These are phyloP conservation scores for Castanea mollissima DNA, from an alignment of 306 rosid species.

Conservation along the genomic window DNA sequence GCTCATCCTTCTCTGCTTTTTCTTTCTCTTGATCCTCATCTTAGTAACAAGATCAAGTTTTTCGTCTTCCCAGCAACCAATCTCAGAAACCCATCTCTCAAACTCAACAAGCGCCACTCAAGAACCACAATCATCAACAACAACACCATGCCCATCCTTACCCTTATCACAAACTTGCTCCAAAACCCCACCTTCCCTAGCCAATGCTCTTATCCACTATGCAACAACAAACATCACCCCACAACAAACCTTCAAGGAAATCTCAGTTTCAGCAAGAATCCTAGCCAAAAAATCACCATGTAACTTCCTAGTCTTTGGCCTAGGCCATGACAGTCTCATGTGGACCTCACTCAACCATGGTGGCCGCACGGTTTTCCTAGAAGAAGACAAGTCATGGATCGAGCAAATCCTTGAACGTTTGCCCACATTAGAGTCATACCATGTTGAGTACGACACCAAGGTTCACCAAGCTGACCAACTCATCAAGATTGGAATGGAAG, in stretches of 20 bases:
- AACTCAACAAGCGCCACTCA: constrained; percentile 21
- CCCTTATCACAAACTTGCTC: constrained; percentile 50
- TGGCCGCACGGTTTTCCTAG: constrained; percentile 81
- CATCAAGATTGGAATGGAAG: constrained; percentile 36
- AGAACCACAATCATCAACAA: not conserved
- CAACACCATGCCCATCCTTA: constrained; percentile 27
- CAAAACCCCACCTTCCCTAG: constrained; percentile 67
- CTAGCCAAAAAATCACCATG: constrained; percentile 73
- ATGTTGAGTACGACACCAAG: constrained; percentile 73
- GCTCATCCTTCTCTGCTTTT: constrained; percentile 39
- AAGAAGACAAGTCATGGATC: constrained; percentile 82
- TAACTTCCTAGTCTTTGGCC: constrained; percentile 83
- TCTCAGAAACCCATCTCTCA: constrained; percentile 33
- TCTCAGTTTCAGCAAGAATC: constrained; percentile 66
- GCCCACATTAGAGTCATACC: constrained; percentile 63
- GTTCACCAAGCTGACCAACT: constrained; percentile 62
- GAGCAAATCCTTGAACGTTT: constrained; percentile 43
- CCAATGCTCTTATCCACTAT: constrained; percentile 76
- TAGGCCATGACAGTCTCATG: constrained; percentile 92
- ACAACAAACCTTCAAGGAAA: constrained; percentile 70
- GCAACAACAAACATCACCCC: constrained; percentile 84
- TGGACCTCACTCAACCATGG: constrained; percentile 89
- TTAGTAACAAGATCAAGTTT: constrained; percentile 47
- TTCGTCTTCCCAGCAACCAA: constrained; percentile 37
- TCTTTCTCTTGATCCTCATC: constrained; percentile 40